Conservation (phyloP, 768 basidiomycete genomes). For the Myochromella boudieri region DNA sequence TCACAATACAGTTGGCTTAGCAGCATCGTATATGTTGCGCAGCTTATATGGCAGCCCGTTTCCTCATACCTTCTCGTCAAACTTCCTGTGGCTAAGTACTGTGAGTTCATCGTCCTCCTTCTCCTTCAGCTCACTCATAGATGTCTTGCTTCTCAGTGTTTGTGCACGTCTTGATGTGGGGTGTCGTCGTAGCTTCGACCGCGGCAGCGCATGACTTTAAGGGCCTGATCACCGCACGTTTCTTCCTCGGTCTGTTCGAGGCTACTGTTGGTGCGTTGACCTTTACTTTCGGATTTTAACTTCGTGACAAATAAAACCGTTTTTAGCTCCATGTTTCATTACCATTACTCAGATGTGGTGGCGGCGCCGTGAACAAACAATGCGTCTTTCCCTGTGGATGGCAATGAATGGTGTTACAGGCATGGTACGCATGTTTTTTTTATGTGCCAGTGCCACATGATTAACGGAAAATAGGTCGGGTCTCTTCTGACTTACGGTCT, state of each 20-base stretch:
- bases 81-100: constrained; percentile 38
- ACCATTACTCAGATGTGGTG: constrained; percentile 53
- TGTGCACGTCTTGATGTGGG: constrained; percentile 44
- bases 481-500: constrained; percentile 43
- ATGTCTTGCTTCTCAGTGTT: constrained; percentile 20
- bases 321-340: constrained; percentile 47
- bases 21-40: constrained; percentile 45
- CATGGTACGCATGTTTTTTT: no score
- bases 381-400: constrained; percentile 42
- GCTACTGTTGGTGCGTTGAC: constrained; percentile 39
- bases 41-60: constrained; percentile 42
- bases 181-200: constrained; percentile 33
- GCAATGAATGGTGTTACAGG: constrained; percentile 41
- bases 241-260: constrained; percentile 47
- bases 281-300: not conserved
- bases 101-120: constrained; percentile 24
- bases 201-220: constrained; percentile 40
- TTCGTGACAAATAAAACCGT: no score
- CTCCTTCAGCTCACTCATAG: not conserved
- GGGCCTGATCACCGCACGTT: constrained; percentile 38
- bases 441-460: no score
- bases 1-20: constrained; percentile 44
- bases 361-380: constrained; percentile 45
- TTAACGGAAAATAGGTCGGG: constrained; percentile 33
- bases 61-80: constrained; percentile 41